Evolutionary conservation across 2,329 filamentous ascomycete species (phyloP).

Genomic region (Colletotrichum abscissum): DNA sequence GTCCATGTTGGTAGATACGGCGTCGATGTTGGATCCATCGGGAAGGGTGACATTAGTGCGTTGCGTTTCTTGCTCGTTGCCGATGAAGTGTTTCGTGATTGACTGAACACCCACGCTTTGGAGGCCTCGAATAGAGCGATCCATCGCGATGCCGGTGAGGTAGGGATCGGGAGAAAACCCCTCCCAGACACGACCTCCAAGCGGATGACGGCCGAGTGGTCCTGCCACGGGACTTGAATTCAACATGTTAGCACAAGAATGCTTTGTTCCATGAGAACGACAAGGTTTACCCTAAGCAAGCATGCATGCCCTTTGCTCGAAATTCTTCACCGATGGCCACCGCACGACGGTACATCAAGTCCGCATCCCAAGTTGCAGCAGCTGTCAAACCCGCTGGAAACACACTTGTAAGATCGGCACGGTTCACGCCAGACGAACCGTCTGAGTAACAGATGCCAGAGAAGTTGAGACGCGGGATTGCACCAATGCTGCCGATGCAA

Average conservation of each 20-base stretch:
- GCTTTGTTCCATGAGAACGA: fast-evolving
- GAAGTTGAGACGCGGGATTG: constrained; percentile 69
- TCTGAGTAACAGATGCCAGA: constrained; percentile 84
- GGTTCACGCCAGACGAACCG: constrained; percentile 74
- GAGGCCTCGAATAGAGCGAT: constrained; percentile 71
- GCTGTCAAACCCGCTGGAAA: constrained; percentile 85
- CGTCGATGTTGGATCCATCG: constrained; percentile 56
- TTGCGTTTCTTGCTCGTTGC: constrained; percentile 76
- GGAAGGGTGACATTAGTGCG: constrained; percentile 61
- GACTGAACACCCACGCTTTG: constrained; percentile 55
- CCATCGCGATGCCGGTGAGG: constrained; percentile 71
- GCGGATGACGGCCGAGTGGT: constrained; percentile 77
- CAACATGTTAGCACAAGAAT: not conserved
- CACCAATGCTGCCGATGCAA: constrained; percentile 72
- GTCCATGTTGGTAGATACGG: constrained; percentile 67
- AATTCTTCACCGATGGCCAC: constrained; percentile 77
- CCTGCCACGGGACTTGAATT: constrained; percentile 71
- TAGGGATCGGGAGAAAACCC: constrained; percentile 86
- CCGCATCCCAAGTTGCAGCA: constrained; percentile 82
- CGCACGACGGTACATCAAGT: constrained; percentile 78
- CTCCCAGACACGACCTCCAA: constrained; percentile 85
- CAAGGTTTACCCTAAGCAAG: constrained; percentile 69
- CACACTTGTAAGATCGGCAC: constrained; percentile 59
- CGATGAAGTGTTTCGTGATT: constrained; percentile 67
- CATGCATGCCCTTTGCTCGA: constrained; percentile 76